A percentile compares a stretch with the other conserved stretches of the same genome.
phyloP scores from a whole-genome alignment of 2,329 filamentous ascomycete species.

The Trichoderma arundinaceum region DNA sequence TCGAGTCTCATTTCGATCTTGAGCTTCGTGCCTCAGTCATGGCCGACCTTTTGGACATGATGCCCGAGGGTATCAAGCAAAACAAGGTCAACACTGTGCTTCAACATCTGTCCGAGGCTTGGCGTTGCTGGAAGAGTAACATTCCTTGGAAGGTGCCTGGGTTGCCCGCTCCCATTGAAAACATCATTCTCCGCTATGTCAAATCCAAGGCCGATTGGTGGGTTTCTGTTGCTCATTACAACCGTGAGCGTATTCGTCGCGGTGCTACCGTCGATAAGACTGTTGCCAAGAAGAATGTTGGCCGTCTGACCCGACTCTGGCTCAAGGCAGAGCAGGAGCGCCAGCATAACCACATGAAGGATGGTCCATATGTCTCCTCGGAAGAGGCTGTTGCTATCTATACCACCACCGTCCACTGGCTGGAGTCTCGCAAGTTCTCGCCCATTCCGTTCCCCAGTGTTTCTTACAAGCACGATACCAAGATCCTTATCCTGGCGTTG shows the following conservation, averaged over 20 bases:
- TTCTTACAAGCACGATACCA: conserved; percentile 99
- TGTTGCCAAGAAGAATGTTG: conserved; percentile 98
- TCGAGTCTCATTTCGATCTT: conserved; percentile 97
- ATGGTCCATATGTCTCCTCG: conserved; percentile 96
- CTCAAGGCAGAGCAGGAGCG: conserved; percentile 97
- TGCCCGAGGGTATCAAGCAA: conserved; percentile 99
- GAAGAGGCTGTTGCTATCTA: conserved; percentile 99
- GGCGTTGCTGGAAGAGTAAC: conserved; percentile 99
- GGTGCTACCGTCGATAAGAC: conserved; percentile 99
- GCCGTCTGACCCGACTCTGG: conserved; percentile 92
- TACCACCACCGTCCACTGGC: conserved; percentile 97
- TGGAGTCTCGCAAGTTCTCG: conserved; percentile 97
- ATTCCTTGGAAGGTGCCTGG: conserved; percentile 99
- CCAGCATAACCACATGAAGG: conserved; percentile 99
- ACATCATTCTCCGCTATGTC: conserved; percentile 97
- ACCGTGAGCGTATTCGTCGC: conserved; percentile 92
- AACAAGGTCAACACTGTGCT: conserved; percentile 99
- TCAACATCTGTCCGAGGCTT: conserved; percentile 96
- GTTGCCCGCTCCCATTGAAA: conserved; percentile 94
- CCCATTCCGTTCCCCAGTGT: conserved; percentile 98
- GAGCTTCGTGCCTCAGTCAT: conserved; percentile 97
- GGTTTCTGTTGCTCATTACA: conserved; percentile 99
- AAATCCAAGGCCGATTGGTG: conserved; percentile 99
- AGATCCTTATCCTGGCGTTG: conserved; percentile 93
- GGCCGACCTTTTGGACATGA: conserved; percentile 99